Base-by-base conservation (phyloP, 805 yeast species). In the Lipomyces kockii region DNA sequence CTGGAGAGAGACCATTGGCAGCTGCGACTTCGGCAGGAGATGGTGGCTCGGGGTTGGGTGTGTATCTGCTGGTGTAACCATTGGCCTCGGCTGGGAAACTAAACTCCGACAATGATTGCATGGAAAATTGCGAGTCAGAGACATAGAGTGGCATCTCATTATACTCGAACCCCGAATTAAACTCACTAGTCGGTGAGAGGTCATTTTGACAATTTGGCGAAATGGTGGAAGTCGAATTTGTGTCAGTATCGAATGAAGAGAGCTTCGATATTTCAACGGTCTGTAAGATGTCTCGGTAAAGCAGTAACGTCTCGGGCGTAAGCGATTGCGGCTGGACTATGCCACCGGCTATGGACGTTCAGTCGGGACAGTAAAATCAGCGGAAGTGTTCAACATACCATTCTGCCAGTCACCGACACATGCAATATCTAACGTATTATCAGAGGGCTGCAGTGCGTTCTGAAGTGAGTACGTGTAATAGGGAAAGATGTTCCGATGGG, bases 1-100 rank as follows among this genome's bases (percentile, higher is more conserved):
- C 68, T 12, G 68, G 68, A 29, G 68, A 65, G 22, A 65, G 62
- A 20, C 68, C 68, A 17, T 54, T 58, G 7, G 60, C 43, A 9
- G 63, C 67, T 11, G 65, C 68, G 27, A 55, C 49, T 25, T 56
- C 59, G n/a, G 67, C 67, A 8, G 58, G 61, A 8, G 61, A 57
- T 5, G 57, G 29, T 49, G 52, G n/a, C 20, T 56, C 20, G 34
- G n/a, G 34, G 17, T n/a, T n/a, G 14, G 20, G 49, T 43, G 49
- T 43, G 56, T 53, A 20, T 12, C 25, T 22, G n/a, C 29, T 51
- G 54, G 14, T 3, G 12, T 29, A 53, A 22, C 34, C 29, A 53
- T n/a, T 53, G 34, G 12, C 9, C 2, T 25, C 34, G 34, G 12
- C 34, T 8, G 56, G 34, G 34, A 29, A 27, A 53, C 25, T 7